These are phyloP conservation scores for Aurifilum marmelostoma DNA, from an alignment of 2,329 filamentous ascomycete species.

Conservation along the genomic window DNA sequence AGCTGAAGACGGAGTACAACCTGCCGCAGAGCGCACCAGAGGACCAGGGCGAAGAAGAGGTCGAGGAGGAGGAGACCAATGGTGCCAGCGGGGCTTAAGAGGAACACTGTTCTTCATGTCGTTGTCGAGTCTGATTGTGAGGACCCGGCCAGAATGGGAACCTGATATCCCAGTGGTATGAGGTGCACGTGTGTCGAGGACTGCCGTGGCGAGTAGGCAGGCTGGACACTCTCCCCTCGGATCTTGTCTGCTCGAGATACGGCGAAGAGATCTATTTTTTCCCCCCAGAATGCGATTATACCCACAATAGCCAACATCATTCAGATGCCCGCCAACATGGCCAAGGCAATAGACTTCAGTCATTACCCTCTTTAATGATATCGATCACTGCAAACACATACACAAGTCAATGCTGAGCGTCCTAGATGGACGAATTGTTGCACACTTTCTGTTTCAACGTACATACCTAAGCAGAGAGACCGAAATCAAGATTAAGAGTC, in stretches of 20 bases:
- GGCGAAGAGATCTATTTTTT: background rate
- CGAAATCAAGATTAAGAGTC: no score
- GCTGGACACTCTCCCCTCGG: background rate
- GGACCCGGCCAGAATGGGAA: background rate
- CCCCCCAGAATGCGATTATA: background rate
- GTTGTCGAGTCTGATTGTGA: background rate
- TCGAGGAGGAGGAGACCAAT: conserved; percentile 12
- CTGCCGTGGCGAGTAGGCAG: background rate
- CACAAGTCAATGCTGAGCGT: background rate
- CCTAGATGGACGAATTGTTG: background rate
- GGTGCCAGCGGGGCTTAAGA: conserved; percentile 1
- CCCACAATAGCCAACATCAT: background rate
- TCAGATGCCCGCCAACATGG: background rate
- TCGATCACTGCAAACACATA: background rate
- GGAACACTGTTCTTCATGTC: background rate
- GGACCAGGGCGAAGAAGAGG: conserved; percentile 14
- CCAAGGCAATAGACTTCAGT: background rate
- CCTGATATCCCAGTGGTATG: background rate
- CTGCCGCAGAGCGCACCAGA: conserved; percentile 26
- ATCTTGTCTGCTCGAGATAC: background rate
- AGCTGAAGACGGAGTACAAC: conserved; percentile 23
- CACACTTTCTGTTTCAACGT: no score
- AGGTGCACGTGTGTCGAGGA: background rate
- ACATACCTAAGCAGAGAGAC: no score
- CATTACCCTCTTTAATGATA: background rate